Conservation (phyloP, 208 protist genomes). For the Lotmaria passim region DNA sequence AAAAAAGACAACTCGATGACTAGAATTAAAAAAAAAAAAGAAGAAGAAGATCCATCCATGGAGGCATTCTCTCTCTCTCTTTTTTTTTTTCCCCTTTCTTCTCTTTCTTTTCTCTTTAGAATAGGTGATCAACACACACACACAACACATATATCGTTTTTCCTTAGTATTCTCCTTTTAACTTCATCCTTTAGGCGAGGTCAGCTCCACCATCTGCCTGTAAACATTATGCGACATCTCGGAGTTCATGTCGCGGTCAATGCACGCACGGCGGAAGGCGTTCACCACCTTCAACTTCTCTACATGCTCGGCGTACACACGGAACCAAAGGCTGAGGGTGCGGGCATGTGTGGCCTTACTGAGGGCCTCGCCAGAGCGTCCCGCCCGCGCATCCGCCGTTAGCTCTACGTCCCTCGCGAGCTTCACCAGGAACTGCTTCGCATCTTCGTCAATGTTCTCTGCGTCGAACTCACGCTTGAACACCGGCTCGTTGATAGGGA, state of each 20-base stretch:
- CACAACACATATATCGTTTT: not conserved
- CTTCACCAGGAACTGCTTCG: constrained; percentile 25
- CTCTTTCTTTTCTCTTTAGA: constrained; percentile 11
- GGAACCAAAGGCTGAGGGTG: constrained; percentile 7
- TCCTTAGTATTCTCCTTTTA: no score
- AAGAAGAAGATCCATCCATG: not conserved
- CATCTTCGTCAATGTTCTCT: constrained; percentile 48
- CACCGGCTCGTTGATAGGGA: constrained; percentile 47
- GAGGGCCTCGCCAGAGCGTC: constrained; percentile 7
- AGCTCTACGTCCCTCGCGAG: constrained; percentile 9
- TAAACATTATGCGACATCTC: constrained; percentile 28
- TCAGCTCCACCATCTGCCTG: constrained; percentile 25
- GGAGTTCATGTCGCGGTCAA: constrained; percentile 25
- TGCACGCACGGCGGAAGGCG: constrained; percentile 20
- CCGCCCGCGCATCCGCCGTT: constrained; percentile 1
- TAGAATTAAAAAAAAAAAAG: not conserved
- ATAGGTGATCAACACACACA: not conserved
- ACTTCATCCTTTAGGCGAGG: constrained; percentile 4
- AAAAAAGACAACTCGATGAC: not conserved
- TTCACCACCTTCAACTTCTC: constrained; percentile 16
- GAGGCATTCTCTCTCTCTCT: no score
- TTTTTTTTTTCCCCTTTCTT: constrained; percentile 13
- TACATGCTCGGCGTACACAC: constrained; percentile 9
- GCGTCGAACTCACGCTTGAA: constrained; percentile 39
- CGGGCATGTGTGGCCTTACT: constrained; percentile 4